Evolutionary conservation across 2,329 filamentous ascomycete species (phyloP).

Genomic region (Xylaria sp.): DNA sequence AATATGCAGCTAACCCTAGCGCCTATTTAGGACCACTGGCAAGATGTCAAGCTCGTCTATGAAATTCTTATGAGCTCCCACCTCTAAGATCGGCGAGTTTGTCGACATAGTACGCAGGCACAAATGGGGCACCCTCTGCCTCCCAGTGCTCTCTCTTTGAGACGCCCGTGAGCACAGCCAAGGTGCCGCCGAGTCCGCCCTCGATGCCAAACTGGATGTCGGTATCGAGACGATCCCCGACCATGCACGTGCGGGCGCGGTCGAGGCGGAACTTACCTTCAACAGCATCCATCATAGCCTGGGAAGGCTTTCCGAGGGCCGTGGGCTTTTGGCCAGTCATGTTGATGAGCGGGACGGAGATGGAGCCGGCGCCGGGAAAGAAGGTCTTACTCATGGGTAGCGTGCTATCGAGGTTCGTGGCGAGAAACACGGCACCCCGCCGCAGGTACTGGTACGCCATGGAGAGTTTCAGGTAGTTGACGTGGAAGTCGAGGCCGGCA

Average conservation of each 20-base stretch:
- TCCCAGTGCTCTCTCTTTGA: constrained; percentile 86
- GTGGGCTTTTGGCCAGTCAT: constrained; percentile 76
- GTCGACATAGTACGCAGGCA: constrained; percentile 86
- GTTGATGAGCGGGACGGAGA: constrained; percentile 79
- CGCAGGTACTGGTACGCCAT: constrained; percentile 87
- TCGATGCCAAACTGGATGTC: constrained; percentile 97
- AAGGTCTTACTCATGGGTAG: constrained; percentile 83
- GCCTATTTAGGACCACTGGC: background rate
- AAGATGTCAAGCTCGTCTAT: background rate
- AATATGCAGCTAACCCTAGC: background rate
- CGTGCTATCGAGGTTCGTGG: constrained; percentile 92
- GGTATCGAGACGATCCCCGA: constrained; percentile 92
- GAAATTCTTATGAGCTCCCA: constrained; percentile 35
- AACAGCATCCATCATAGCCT: constrained; percentile 99
- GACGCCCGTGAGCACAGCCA: constrained; percentile 92
- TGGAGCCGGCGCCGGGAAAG: constrained; percentile 91
- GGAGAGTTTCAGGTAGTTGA: constrained; percentile 93
- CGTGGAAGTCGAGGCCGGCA: constrained; percentile 89
- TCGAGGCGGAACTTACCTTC: constrained; percentile 95
- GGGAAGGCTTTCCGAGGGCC: constrained; percentile 91
- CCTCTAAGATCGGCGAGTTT: constrained; percentile 78
- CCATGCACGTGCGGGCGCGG: constrained; percentile 87
- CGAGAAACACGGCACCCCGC: constrained; percentile 84
- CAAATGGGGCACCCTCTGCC: constrained; percentile 71
- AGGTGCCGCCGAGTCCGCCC: constrained; percentile 87